phyloP scores from a whole-genome alignment of 164 flowering plant genomes.

The Litsea cubeba region DNA sequence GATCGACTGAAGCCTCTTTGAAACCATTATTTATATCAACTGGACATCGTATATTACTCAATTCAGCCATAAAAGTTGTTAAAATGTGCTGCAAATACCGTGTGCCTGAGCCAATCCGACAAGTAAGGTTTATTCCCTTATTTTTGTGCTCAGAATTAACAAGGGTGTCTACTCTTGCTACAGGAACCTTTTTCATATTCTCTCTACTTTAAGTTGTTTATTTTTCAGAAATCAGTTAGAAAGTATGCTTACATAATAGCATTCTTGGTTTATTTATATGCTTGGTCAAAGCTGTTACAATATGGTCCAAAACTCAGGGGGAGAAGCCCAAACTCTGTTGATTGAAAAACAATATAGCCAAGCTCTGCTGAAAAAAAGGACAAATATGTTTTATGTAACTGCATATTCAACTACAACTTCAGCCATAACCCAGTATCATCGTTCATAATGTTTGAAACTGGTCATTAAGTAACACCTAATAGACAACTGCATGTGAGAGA shows the following conservation, averaged over 20 bases:
- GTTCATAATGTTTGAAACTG: background rate
- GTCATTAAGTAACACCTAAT: background rate
- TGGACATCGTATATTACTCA: slow-evolving; percentile 77
- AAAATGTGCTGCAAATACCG: slow-evolving; percentile 62
- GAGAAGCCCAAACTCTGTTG: too few relatives aligned
- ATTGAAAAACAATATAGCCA: too few relatives aligned
- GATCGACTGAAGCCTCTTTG: slow-evolving; percentile 36
- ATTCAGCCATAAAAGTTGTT: slow-evolving; percentile 49
- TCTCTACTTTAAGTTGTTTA: background rate
- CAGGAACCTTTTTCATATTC: too few relatives aligned
- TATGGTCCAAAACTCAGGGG: too few relatives aligned
- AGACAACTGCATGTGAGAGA: background rate
- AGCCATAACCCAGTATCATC: background rate
- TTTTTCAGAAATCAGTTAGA: background rate
- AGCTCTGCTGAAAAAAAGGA: too few relatives aligned
- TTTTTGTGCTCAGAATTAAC: background rate
- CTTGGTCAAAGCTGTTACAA: too few relatives aligned
- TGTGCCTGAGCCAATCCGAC: slow-evolving; percentile 78
- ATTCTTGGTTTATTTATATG: too few relatives aligned
- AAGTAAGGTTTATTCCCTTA: slow-evolving; percentile 31
- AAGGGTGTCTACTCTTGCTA: background rate
- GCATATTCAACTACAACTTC: background rate
- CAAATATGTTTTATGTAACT: background rate
- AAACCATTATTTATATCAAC: slow-evolving; percentile 71
- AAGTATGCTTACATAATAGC: background rate